These are phyloP conservation scores for Saccharum officinarum DNA, from an alignment of 176 grass and related monocot species.

Conservation along the genomic window DNA sequence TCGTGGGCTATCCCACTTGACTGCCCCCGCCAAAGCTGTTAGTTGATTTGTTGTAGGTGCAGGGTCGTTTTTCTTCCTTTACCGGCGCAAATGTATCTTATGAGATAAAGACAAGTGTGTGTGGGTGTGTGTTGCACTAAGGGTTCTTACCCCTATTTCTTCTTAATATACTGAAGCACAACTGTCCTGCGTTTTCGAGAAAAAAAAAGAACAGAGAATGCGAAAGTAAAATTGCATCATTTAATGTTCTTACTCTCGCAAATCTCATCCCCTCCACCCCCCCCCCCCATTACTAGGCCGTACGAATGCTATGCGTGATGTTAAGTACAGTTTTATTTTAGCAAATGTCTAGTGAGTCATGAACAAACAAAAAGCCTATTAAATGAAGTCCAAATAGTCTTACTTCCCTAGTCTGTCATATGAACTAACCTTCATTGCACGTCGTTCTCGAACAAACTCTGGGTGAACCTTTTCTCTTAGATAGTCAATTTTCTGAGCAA, in stretches of 20 bases:
- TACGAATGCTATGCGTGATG: background rate
- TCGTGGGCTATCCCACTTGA: too few relatives aligned
- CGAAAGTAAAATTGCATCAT: background rate
- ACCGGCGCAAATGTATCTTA: too few relatives aligned
- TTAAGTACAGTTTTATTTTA: background rate
- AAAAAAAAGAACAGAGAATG: background rate
- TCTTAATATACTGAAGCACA: too few relatives aligned
- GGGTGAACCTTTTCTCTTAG: conserved; percentile 36
- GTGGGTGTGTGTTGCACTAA: too few relatives aligned
- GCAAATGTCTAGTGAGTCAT: background rate
- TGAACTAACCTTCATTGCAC: conserved; percentile 35
- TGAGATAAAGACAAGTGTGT: too few relatives aligned
- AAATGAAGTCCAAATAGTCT: background rate
- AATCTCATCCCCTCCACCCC: background rate
- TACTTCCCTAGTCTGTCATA: background rate
- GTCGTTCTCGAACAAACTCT: conserved; percentile 35
- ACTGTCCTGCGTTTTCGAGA: too few relatives aligned
- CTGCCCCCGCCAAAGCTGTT: too few relatives aligned
- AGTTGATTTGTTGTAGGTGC: too few relatives aligned
- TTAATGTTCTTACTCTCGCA: background rate
- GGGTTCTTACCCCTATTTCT: too few relatives aligned
- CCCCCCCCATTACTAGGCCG: background rate
- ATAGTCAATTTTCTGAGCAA: conserved; percentile 41
- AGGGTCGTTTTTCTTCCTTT: too few relatives aligned
- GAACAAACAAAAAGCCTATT: background rate